phyloP scores from a whole-genome alignment of 2,329 filamentous ascomycete species.

The Alternaria infectoria region DNA sequence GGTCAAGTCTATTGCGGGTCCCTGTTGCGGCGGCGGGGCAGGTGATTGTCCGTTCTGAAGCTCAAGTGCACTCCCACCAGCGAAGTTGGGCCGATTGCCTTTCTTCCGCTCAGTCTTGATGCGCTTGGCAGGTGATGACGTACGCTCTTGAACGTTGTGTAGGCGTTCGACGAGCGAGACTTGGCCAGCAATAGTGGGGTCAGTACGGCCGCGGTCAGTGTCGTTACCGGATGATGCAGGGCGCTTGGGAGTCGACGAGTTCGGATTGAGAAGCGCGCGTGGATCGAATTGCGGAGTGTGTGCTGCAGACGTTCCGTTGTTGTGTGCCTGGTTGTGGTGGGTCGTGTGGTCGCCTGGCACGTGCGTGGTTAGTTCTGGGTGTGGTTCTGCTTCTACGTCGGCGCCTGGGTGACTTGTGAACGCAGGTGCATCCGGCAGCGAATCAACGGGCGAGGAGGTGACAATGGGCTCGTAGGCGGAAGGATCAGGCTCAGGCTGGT shows the following conservation, averaged over 20 bases:
- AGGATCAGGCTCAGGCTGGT: too few species aligned
- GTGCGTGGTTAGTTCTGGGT: slow-evolving; percentile 23
- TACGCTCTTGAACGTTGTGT: slow-evolving; percentile 75
- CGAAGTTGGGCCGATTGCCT: slow-evolving; percentile 18
- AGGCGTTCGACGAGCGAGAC: slow-evolving; percentile 74
- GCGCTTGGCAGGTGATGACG: slow-evolving; percentile 56
- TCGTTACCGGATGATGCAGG: slow-evolving; percentile 33
- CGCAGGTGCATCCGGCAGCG: background rate
- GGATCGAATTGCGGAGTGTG: slow-evolving; percentile 33
- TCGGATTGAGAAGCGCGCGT: slow-evolving; percentile 44
- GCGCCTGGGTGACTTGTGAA: slow-evolving; percentile 4
- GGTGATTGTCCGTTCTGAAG: slow-evolving; percentile 33
- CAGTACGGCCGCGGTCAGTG: slow-evolving; percentile 30
- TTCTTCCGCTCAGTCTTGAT: slow-evolving; percentile 35
- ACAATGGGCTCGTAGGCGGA: background rate
- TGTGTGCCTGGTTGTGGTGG: slow-evolving; percentile 10
- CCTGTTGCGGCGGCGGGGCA: slow-evolving; percentile 5
- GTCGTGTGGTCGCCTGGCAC: slow-evolving; percentile 25
- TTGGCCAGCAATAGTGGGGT: slow-evolving; percentile 51
- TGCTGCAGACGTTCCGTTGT: slow-evolving; percentile 16
- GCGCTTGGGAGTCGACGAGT: slow-evolving; percentile 36
- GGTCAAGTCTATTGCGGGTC: slow-evolving; percentile 40
- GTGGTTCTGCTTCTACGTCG: background rate
- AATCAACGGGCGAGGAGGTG: background rate
- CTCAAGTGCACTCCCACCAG: slow-evolving; percentile 50